A percentile compares a stretch with the other conserved stretches of the same genome.
Conservation (phyloP, 2,329 filamentous ascomycete species). For the Exophiala mesophila region DNA sequence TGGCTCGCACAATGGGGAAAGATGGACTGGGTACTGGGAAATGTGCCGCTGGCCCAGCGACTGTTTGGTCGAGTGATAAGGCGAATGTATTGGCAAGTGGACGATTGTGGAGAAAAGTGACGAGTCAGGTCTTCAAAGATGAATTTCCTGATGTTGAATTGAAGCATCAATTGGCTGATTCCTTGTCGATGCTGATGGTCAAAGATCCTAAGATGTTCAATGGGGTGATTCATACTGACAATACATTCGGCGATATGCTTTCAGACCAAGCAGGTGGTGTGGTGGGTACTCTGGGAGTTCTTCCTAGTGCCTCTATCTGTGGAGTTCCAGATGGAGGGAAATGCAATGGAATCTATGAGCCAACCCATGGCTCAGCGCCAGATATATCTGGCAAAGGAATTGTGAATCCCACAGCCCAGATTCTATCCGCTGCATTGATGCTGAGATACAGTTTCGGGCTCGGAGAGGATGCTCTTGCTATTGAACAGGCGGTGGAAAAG, state of each 20-base stretch:
- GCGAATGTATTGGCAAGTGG: conserved; percentile 51
- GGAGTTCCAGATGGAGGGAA: conserved; percentile 76
- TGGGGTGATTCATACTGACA: conserved; percentile 85
- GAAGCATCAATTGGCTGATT: conserved; percentile 95
- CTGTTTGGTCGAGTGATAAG: conserved; percentile 49
- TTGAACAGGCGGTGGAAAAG: conserved; percentile 92
- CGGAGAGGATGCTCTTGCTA: conserved; percentile 73
- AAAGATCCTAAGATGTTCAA: conserved; percentile 95
- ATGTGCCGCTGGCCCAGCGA: conserved; percentile 23
- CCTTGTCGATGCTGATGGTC: conserved; percentile 97
- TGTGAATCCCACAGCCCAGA: conserved; percentile 93
- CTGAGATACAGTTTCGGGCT: conserved; percentile 89
- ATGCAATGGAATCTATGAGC: conserved; percentile 84
- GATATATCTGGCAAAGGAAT: conserved; percentile 95
- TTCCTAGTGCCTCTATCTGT: conserved; percentile 95
- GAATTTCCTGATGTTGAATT: conserved; percentile 95
- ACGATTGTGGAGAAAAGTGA: conserved; percentile 46
- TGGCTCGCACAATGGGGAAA: conserved; percentile 36
- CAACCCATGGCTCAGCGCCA: conserved; percentile 93
- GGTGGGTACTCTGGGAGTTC: conserved; percentile 94
- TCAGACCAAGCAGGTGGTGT: conserved; percentile 99
- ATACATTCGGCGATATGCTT: conserved; percentile 98
- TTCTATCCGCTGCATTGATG: conserved; percentile 99
- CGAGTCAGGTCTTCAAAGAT: conserved; percentile 47
- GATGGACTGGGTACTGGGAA: conserved; percentile 19